Base-by-base conservation (phyloP, 495 filamentous ascomycete species). In the Neurospora pannonica region DNA sequence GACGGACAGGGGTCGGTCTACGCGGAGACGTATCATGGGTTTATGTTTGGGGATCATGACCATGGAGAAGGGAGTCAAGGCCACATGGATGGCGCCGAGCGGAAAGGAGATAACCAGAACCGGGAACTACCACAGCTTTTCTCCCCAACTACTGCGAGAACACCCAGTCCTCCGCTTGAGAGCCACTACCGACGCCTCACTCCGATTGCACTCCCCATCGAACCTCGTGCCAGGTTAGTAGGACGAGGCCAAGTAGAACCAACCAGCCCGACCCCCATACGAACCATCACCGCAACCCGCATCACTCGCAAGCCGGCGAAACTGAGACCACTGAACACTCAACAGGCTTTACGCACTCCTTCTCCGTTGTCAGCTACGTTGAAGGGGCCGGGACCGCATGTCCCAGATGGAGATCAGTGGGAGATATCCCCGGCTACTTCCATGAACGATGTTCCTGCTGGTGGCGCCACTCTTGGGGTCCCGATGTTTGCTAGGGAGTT, bases 221-320 rank as follows among this genome's bases (percentile, higher is more conserved):
- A 15, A 28, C 10, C n/a, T 54, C 10, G 10, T 24, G 46, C 1
- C 5, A 24, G 11, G n/a, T 13, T 54, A 24, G n/a, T 15, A 54
- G 46, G 10, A 54, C 21, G 46, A 54, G n/a, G 46, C 3, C 10
- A 13, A 15, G 10, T 6, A 24, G 46, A 54, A 13, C 46, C 9
- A 0, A 21, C n/a, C 0, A 48, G n/a, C 5, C n/a, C 46, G 4
- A 54, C 10, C 2, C 21, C 11, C 4, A 28, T 6, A 0, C 21
- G 48, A 0, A 13, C 0, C 0, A 0, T 13, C 3, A 24, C n/a
- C 3, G 10, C 10, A 0, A 5, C n/a, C 9, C n/a, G 46, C 10
- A 24, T 54, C 21, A 24, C 0, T 0, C 0, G n/a, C 0, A 28
- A 24, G 0, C 48, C 11, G 0, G 11, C 21, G 1, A 28, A 0